Evolutionary conservation across 2,329 filamentous ascomycete genomes (phyloP).

Genomic region (Alternaria sp.): DNA sequence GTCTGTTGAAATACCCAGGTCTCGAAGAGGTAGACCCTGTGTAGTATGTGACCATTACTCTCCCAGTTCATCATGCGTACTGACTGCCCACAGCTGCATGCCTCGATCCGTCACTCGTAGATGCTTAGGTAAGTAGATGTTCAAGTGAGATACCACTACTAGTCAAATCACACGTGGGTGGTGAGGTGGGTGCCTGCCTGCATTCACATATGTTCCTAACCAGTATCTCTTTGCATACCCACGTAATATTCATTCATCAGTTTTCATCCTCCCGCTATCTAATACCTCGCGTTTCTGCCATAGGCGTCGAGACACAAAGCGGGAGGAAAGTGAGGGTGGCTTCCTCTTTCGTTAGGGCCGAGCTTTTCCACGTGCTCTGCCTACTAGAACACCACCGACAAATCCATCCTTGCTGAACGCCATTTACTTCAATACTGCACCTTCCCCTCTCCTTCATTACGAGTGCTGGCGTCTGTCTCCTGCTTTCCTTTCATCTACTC

Average conservation of each 20-base stretch:
- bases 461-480: constrained; percentile 21
- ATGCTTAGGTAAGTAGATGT: constrained; percentile 35
- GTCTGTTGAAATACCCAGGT: constrained; percentile 79
- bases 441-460: constrained; percentile 32
- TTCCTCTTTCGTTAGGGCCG: constrained; percentile 38
- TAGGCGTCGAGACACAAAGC: constrained; percentile 75
- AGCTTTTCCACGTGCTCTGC: constrained; percentile 41
- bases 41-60: constrained; percentile 67
- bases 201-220: not conserved
- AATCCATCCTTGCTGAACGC: constrained; percentile 31
- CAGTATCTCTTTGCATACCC: not conserved
- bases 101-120: constrained; percentile 49
- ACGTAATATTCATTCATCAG: not conserved
- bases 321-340: constrained; percentile 66
- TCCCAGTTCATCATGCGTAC: not conserved
- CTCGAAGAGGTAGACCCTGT: constrained; percentile 84
- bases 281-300: constrained; percentile 67
- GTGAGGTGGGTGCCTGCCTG: not conserved
- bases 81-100: constrained; percentile 48
- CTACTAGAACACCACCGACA: constrained; percentile 40
- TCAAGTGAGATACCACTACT: not conserved
- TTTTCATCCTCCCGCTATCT: constrained; percentile 68
- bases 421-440: constrained; percentile 17
- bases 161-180: not conserved
- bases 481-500: constrained; percentile 22